phyloP scores from a whole-genome alignment of 495 filamentous ascomycete species.

The Aspergillus wentii region DNA sequence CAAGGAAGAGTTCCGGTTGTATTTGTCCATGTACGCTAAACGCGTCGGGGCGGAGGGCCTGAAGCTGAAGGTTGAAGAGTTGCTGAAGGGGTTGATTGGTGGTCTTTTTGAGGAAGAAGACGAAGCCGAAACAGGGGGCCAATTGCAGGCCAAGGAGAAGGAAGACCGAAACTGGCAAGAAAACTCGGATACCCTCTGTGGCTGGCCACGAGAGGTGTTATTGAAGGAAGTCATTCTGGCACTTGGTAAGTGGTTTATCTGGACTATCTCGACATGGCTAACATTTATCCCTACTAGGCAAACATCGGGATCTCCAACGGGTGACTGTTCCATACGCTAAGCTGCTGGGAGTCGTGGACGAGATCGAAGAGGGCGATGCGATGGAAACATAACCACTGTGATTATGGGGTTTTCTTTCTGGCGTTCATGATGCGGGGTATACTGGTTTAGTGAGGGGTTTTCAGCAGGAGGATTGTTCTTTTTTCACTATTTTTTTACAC shows the following conservation, averaged over 20 bases:
- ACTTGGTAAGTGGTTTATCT: constrained; percentile 62
- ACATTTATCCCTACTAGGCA: constrained; percentile 52
- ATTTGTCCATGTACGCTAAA: constrained; percentile 94
- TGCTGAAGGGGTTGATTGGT: constrained; percentile 74
- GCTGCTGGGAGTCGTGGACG: constrained; percentile 57
- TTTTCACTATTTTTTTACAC: too few relatives aligned
- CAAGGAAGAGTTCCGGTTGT: constrained; percentile 84
- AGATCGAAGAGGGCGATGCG: constrained; percentile 43
- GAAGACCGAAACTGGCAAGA: constrained; percentile 54
- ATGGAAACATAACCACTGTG: constrained; percentile 52
- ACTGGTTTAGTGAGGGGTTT: too few relatives aligned
- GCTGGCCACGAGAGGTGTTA: constrained; percentile 81
- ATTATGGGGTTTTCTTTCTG: too few relatives aligned
- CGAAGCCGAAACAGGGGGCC: constrained; percentile 29
- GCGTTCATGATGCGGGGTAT: too few relatives aligned
- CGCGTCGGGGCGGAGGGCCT: constrained; percentile 86
- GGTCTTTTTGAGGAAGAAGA: constrained; percentile 55
- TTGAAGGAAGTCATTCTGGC: constrained; percentile 86
- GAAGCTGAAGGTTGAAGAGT: constrained; percentile 83
- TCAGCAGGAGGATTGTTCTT: too few relatives aligned
- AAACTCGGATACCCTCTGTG: constrained; percentile 59
- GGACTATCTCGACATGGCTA: constrained; percentile 17
- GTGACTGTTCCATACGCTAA: constrained; percentile 88
- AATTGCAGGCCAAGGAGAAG: constrained; percentile 53
- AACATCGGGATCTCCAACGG: constrained; percentile 87